Percentiles rank a stretch among this genome's conserved stretches.
phyloP scores from a whole-genome alignment of 176 grass and related monocot genomes.

The Oryza australiensis region DNA sequence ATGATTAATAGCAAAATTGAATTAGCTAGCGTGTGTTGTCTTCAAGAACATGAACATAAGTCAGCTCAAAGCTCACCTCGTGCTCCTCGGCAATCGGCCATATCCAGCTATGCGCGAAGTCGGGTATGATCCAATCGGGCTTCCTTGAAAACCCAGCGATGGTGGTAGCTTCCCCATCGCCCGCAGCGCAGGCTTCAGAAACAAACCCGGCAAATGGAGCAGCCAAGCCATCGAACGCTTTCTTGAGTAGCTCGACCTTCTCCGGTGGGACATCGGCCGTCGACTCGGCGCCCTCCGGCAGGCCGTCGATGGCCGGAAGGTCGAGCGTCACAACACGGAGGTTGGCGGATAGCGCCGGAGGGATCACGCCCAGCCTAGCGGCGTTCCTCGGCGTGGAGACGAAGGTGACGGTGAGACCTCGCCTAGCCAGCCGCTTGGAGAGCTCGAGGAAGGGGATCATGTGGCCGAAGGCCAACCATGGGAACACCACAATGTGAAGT shows the following conservation, averaged over 20 bases:
- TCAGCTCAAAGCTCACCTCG: background rate
- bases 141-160: background rate
- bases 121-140: conserved; percentile 48
- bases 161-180: background rate
- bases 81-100: conserved; percentile 32
- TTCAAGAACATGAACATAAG: too few species aligned
- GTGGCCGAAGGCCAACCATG: conserved; percentile 44
- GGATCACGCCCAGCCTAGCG: background rate
- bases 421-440: background rate
- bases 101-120: conserved; percentile 47
- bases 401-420: conserved; percentile 31
- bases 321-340: background rate
- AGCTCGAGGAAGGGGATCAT: conserved; percentile 41
- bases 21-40: too few species aligned
- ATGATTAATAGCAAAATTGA: too few species aligned
- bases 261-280: conserved; percentile 23
- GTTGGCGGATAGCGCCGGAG: background rate
- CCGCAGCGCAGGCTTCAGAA: background rate
- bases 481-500: conserved; percentile 37
- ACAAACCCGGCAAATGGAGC: background rate
- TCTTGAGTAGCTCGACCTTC: conserved; percentile 3
- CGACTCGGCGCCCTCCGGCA: conserved; percentile 24
- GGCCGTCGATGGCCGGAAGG: background rate
- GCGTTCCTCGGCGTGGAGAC: conserved; percentile 30
- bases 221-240: conserved; percentile 34